Base-by-base conservation (phyloP, 257 asterid species). In the Fraxinus excelsior region DNA sequence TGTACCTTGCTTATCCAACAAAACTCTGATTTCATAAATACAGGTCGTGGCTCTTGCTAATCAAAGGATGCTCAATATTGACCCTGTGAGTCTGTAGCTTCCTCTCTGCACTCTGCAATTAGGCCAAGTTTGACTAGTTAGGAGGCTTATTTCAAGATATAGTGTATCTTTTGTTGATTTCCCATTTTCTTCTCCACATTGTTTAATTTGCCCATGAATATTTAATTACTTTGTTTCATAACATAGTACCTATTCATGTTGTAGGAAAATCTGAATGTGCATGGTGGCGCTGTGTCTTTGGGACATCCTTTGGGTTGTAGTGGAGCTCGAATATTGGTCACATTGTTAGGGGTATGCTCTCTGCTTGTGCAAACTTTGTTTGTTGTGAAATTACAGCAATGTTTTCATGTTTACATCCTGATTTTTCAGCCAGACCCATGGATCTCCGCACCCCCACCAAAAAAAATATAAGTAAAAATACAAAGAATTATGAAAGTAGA, bases 271-370 rank as follows among this genome's bases (percentile, higher is more conserved):
- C 77, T 95, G 73, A 95, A 95, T 82, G 91, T 77, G 62, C 97
- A 95, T 21, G 99, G 99, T 1, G 97, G 99, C 72, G 98, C 94
- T 37, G 99, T 95, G 76, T 90, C 96, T 11, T 79, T 91, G 87
- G 99, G 99, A 73, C 98, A 95, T 84, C 98, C 99, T 35, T 8
- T 95, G 53, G 97, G 99, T 72, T 95, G 98, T 84, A 91, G 99
- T 76, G 99, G 97, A 85, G 99, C 98, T 34, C 93, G 98, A 67
- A 93, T 95, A 82, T 79, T 95, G 88, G 82, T 93, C 80, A 89
- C 99, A n/a, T 87, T 95, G 78, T 84, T 93, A 67, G 99, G 99
- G 89, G 99, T 93, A 87, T 70, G 80, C 49, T 44, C 78, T 35
- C 74, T 16, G 42, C 81, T 69, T 74, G 35, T 32, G 53, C 35